Evolutionary conservation across 768 basidiomycete species (phyloP).

Genomic region (Hysterangium stoloniferum): DNA sequence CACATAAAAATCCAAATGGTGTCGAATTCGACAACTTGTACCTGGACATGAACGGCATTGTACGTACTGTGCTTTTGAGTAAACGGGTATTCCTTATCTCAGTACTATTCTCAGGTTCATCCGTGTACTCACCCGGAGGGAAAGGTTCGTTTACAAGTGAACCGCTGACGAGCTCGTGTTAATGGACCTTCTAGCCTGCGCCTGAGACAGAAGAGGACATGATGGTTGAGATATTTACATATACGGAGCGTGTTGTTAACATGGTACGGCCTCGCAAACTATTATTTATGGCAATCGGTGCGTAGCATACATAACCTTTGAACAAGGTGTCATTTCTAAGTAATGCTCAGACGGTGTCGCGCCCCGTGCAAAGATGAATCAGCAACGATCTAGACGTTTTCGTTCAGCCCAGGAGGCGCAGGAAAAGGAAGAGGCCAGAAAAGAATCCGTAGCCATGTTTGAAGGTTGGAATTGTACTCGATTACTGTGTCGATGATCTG

Average conservation of each 20-base stretch:
- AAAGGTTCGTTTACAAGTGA: constrained; percentile 43
- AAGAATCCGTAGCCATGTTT: constrained; percentile 77
- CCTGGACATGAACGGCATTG: constrained; percentile 99
- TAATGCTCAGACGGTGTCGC: constrained; percentile 86
- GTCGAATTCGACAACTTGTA: constrained; percentile 94
- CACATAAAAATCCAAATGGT: constrained; percentile 86
- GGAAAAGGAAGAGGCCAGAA: constrained; percentile 83
- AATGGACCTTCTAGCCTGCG: constrained; percentile 52
- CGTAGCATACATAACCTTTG: constrained; percentile 25
- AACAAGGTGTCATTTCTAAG: neutral
- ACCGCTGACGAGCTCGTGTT: neutral
- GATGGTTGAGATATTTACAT: constrained; percentile 97
- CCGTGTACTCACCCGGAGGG: constrained; percentile 99
- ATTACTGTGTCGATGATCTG: neutral
- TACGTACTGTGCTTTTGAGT: constrained; percentile 31
- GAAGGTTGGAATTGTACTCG: constrained; percentile 48
- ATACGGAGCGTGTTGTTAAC: constrained; percentile 94
- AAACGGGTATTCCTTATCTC: constrained; percentile 1
- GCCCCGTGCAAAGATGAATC: constrained; percentile 99
- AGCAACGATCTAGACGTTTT: constrained; percentile 95
- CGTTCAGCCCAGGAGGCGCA: constrained; percentile 91
- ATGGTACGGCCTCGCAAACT: constrained; percentile 94
- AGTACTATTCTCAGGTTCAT: constrained; percentile 56
- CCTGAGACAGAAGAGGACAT: constrained; percentile 98
- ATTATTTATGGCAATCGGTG: constrained; percentile 97